Evolutionary conservation across 768 basidiomycete genomes (phyloP).

Genomic region (Termitomyces sp.): DNA sequence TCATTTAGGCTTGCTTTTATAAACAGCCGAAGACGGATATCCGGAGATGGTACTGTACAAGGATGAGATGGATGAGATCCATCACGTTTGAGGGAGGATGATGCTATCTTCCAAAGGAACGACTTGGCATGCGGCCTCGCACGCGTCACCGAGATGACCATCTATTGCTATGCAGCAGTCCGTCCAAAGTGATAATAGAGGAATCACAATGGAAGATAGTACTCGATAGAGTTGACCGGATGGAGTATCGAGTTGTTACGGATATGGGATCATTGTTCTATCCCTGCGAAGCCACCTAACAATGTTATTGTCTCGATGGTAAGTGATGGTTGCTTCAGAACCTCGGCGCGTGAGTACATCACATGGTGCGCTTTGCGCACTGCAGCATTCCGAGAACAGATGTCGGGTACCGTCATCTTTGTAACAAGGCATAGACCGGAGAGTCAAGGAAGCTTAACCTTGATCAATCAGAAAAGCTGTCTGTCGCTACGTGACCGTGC

Average conservation of each 20-base stretch:
- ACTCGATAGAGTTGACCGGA: background rate
- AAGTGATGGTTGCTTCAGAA: background rate
- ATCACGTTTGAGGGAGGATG: background rate
- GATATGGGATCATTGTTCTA: background rate
- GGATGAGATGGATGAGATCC: background rate
- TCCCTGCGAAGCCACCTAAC: too few species aligned
- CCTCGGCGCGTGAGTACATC: background rate
- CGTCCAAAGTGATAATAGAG: background rate
- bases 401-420: background rate
- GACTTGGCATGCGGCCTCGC: background rate
- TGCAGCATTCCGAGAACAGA: background rate
- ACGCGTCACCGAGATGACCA: background rate
- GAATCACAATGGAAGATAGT: background rate
- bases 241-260: background rate
- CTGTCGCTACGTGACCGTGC: background rate
- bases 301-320: background rate
- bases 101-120: background rate
- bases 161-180: background rate
- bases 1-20: background rate
- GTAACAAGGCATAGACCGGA: background rate
- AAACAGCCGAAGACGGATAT: background rate
- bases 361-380: background rate
- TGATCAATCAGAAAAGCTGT: background rate
- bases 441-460: background rate
- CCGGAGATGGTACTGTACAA: background rate